A percentile compares a stretch with the other conserved stretches of the same genome.
phyloP scores from a whole-genome alignment of 2,329 filamentous ascomycete genomes.

The Lachnellula willkommii region DNA sequence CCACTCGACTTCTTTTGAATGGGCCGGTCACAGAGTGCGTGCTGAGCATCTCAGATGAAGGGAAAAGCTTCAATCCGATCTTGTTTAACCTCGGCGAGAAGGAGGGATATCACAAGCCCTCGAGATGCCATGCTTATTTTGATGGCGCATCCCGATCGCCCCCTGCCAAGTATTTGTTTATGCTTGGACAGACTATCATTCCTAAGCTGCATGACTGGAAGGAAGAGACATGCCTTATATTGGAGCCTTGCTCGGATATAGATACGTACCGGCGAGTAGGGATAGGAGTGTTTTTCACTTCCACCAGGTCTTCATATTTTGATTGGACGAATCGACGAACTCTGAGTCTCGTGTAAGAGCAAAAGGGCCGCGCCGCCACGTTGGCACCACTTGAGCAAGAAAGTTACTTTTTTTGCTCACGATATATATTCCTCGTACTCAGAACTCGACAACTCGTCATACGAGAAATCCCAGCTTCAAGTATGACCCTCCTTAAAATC shows the following conservation, averaged over 20 bases:
- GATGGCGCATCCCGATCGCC: background rate
- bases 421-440: too few relatives aligned
- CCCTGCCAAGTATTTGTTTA: background rate
- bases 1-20: background rate
- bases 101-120: too few relatives aligned
- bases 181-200: background rate
- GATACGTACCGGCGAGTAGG: slow-evolving; percentile 4
- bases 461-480: too few relatives aligned
- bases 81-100: background rate
- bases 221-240: background rate
- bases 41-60: background rate
- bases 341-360: background rate
- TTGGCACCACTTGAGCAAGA: too few relatives aligned
- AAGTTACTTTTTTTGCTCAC: too few relatives aligned
- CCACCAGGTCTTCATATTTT: slow-evolving; percentile 39
- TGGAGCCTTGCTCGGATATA: background rate
- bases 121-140: background rate
- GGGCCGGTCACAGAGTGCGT: background rate
- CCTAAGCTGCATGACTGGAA: background rate
- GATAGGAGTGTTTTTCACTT: slow-evolving; percentile 24
- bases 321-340: slow-evolving; percentile 53
- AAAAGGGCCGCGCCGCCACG: background rate
- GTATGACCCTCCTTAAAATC: too few relatives aligned
- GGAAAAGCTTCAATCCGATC: background rate
- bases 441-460: too few relatives aligned